Conservation (phyloP, 331 rosid genomes). For the Pyrus hybrid region DNA sequence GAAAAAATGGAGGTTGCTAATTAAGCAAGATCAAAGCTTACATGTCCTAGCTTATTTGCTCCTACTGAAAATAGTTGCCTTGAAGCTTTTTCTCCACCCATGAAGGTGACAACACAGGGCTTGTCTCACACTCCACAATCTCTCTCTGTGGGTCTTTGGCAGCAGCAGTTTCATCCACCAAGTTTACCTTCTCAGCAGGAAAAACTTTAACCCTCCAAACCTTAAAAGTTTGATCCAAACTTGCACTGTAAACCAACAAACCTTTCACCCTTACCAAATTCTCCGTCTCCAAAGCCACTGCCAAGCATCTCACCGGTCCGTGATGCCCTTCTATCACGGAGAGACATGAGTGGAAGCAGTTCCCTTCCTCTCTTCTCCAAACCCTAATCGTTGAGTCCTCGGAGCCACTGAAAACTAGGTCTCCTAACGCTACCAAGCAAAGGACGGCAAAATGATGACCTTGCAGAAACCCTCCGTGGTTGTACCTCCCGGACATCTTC, state of each 20-base stretch:
- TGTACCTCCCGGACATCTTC: conserved; percentile 26
- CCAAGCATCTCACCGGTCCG: conserved; percentile 40
- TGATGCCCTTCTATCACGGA: conserved; percentile 38
- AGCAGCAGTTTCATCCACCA: conserved; percentile 18
- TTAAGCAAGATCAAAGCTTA: neutral
- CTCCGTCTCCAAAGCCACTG: conserved; percentile 30
- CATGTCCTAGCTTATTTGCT: neutral
- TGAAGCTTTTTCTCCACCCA: conserved; percentile 47
- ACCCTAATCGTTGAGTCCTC: conserved; percentile 39
- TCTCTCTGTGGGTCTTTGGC: conserved; percentile 25
- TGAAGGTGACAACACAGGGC: conserved; percentile 37
- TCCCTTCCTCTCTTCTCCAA: conserved; percentile 41
- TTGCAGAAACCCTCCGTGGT: conserved; percentile 41
- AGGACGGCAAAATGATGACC: conserved; percentile 46
- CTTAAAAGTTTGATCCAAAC: conserved; percentile 44
- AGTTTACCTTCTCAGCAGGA: conserved; percentile 21
- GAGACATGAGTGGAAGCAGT: conserved; percentile 36
- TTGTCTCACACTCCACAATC: conserved; percentile 25
- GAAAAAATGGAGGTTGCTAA: neutral
- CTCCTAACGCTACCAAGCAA: conserved; percentile 25
- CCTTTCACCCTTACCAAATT: conserved; percentile 21
- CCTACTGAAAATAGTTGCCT: conserved; percentile 19
- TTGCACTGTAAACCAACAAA: conserved; percentile 36
- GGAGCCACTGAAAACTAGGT: conserved; percentile 32
- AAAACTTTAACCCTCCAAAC: conserved; percentile 39